Conservation (phyloP, 1,284 basidiomycete species). For the Psilocybe mexicana region DNA sequence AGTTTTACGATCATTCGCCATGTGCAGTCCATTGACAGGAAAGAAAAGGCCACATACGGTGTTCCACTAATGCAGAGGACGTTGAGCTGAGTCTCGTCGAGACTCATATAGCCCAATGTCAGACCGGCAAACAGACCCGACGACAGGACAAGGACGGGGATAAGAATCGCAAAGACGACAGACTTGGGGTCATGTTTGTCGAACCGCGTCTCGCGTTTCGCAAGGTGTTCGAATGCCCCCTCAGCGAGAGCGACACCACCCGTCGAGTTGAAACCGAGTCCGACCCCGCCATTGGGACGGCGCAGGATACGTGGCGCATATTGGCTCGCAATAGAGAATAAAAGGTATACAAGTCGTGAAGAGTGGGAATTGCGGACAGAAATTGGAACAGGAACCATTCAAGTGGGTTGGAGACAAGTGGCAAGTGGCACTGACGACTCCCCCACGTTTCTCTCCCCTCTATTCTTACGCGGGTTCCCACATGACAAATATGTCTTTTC, state of each 20-base stretch:
- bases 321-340: constrained; percentile 44
- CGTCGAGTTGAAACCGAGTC: not conserved
- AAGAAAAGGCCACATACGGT: constrained; percentile 47
- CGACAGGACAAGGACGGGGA: constrained; percentile 60
- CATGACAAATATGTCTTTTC: constrained; percentile 1
- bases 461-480: constrained; percentile 1
- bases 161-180: constrained; percentile 53
- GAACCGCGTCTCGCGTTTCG: constrained; percentile 32
- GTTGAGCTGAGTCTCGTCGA: constrained; percentile 90
- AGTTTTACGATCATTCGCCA: not conserved
- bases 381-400: constrained; percentile 40
- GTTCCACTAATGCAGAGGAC: constrained; percentile 86
- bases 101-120: constrained; percentile 89
- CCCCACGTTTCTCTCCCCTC: not conserved
- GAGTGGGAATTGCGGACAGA: constrained; percentile 33
- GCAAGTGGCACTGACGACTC: not conserved
- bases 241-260: too few relatives aligned
- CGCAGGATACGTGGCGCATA: constrained; percentile 43
- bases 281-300: constrained; percentile 13
- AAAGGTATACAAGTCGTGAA: constrained; percentile 45
- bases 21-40: not conserved
- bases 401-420: constrained; percentile 21
- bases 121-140: constrained; percentile 64
- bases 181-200: constrained; percentile 34
- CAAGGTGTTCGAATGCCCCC: constrained; percentile 14